Evolutionary conservation across 108 stramenopile genomes (phyloP), one percentile per base, ranked within the genome.

Genomic region (Skeletonema grethae): DNA sequence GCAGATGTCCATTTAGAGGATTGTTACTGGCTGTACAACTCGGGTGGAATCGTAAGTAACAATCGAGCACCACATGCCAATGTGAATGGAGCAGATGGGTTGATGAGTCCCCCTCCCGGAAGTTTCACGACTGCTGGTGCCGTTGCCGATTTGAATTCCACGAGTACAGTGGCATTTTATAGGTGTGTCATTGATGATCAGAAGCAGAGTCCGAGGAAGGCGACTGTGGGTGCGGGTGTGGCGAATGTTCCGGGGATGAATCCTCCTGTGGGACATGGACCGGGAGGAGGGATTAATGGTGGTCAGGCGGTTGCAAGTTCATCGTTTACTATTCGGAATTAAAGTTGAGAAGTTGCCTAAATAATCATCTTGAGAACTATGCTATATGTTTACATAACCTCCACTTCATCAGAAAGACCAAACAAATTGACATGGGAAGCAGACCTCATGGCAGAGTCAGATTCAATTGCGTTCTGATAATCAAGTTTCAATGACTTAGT

Each of bases 101-200:
- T 48, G 8, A 57, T 35, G 43, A 64, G 61, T 53, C 60, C 61
- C 13, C 29, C 22, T 5, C 56, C 56, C 0, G 66, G 45, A 18
- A 29, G 31, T 45, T 41, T 46, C 1, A 76, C 75, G n/a, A 73
- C 76, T 20, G 66, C 62, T 34, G 93, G 90, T 12, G 74, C 78
- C 1, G 87, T 94, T 11, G 89, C 89, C 3, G 90, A 94, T 76
- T 57, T 94, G 36, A 94, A 94, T 57, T 89, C 88, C 2, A 86
- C 90, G 20, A 86, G 85, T 25, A 75, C 61, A 29, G 78, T 89
- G 34, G 85, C 84, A 57, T 91, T 91, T 61, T 83, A 83, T 70
- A 87, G 90, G 22, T 91, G 90, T 65, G 77, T 81, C 12, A 85
- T 91, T 63, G 84, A 76, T 63, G 79, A 80, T 71, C 56, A 57